Conservation (phyloP, 2,329 filamentous ascomycete species). For the Conoideocrella luteorostrata region DNA sequence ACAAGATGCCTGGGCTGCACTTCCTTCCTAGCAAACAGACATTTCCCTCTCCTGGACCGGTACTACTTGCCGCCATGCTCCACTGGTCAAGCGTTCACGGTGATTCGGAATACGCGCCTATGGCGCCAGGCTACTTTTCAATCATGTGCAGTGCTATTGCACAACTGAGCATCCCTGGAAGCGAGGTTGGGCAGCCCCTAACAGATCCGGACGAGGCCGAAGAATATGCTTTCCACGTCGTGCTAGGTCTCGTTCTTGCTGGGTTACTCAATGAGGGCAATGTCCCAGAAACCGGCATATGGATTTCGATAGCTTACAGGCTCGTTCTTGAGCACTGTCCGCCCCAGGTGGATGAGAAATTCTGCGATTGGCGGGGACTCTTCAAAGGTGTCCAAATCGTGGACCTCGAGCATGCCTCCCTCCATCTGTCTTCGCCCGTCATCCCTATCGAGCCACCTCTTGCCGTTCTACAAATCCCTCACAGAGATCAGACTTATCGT, state of each 20-base stretch:
- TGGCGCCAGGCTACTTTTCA: slow-evolving; percentile 32
- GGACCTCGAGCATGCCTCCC: slow-evolving; percentile 35
- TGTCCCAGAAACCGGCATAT: slow-evolving; percentile 34
- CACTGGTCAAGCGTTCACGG: slow-evolving; percentile 33
- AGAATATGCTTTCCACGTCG: slow-evolving; percentile 35
- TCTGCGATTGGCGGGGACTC: slow-evolving; percentile 32
- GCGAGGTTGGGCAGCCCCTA: slow-evolving; percentile 19
- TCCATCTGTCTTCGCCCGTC: slow-evolving; percentile 34
- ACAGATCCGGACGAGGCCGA: slow-evolving; percentile 20
- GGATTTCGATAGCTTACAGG: slow-evolving; percentile 36
- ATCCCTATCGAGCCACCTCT: slow-evolving; percentile 34
- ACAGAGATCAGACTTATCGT: slow-evolving; percentile 33
- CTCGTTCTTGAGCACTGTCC: slow-evolving; percentile 35
- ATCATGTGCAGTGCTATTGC: slow-evolving; percentile 33
- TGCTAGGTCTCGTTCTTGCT: slow-evolving; percentile 34
- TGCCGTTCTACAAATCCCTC: slow-evolving; percentile 27
- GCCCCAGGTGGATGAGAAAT: slow-evolving; percentile 27
- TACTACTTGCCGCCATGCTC: slow-evolving; percentile 37
- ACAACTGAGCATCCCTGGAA: slow-evolving; percentile 31
- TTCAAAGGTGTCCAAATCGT: slow-evolving; percentile 35
- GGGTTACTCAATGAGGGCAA: slow-evolving; percentile 35
- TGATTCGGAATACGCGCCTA: slow-evolving; percentile 23
- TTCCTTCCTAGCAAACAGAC: slow-evolving; percentile 36
- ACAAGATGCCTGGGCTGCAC: slow-evolving; percentile 37
- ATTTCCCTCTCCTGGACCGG: slow-evolving; percentile 34